Conservation (phyloP, 2,329 filamentous ascomycete genomes). For the Onygena corvina region DNA sequence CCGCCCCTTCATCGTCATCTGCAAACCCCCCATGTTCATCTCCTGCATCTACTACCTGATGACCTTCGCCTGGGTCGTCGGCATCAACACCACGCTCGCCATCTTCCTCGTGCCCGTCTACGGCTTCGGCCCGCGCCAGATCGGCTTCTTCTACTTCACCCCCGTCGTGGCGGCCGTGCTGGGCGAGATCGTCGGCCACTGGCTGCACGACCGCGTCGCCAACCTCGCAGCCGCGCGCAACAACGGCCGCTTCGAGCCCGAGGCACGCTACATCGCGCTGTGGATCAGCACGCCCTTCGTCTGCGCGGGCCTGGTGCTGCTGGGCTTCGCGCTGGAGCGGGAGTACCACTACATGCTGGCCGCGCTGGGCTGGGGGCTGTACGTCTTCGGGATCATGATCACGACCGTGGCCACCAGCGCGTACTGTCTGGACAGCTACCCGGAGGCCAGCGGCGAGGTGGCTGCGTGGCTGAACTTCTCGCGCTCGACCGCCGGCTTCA, state of each 20-base stretch:
- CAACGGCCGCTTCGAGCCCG: slow-evolving; percentile 45
- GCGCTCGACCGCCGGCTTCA: slow-evolving; percentile 41
- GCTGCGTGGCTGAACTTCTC: slow-evolving; percentile 42
- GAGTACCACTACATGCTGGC: slow-evolving; percentile 43
- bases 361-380: slow-evolving; percentile 42
- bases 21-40: slow-evolving; percentile 30
- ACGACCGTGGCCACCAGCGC: slow-evolving; percentile 42
- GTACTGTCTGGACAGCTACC: slow-evolving; percentile 45
- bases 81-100: slow-evolving; percentile 46
- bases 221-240: slow-evolving; percentile 36
- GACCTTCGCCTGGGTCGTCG: slow-evolving; percentile 35
- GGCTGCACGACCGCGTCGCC: slow-evolving; percentile 43
- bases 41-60: slow-evolving; percentile 30
- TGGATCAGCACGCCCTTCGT: slow-evolving; percentile 41
- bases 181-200: slow-evolving; percentile 45
- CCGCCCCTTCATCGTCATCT: slow-evolving; percentile 27
- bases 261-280: slow-evolving; percentile 41
- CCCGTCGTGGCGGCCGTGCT: slow-evolving; percentile 44
- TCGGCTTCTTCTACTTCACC: slow-evolving; percentile 49
- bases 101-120: slow-evolving; percentile 43
- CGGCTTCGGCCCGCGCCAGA: slow-evolving; percentile 39
- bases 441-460: slow-evolving; percentile 44
- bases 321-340: slow-evolving; percentile 42
- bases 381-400: slow-evolving; percentile 46
- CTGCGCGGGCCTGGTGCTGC: slow-evolving; percentile 38